Percentiles rank a stretch among this genome's conserved stretches.
These are phyloP conservation scores for Ceratocystis alfenasii DNA, from an alignment of 2,329 filamentous ascomycete species.

Conservation along the genomic window DNA sequence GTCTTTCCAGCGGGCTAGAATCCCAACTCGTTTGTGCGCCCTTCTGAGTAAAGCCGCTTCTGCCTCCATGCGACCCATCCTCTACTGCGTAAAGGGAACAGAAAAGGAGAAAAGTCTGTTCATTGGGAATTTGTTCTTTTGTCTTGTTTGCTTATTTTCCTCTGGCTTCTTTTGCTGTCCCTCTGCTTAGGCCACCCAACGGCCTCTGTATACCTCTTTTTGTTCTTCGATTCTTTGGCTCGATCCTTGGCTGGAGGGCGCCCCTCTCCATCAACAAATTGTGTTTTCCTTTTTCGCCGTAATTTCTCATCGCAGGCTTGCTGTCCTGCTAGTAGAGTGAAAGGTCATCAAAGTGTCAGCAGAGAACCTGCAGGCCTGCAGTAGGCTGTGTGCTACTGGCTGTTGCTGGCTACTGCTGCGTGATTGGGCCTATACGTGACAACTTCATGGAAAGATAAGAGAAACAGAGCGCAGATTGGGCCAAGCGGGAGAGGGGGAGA, in stretches of 20 bases:
- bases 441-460: conserved; percentile 1
- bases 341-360: background rate
- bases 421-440: background rate
- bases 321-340: background rate
- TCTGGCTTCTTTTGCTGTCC: background rate
- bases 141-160: background rate
- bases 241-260: background rate
- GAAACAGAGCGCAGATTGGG: background rate
- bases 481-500: conserved; percentile 1
- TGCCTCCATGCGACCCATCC: background rate
- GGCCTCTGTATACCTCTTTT: background rate
- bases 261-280: background rate
- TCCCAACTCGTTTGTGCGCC: background rate
- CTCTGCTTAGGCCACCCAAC: background rate
- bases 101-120: background rate
- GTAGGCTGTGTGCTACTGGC: background rate
- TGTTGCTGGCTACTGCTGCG: background rate
- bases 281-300: background rate
- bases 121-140: background rate
- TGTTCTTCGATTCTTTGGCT: background rate
- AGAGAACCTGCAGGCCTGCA: background rate
- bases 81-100: background rate
- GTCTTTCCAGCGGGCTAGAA: background rate
- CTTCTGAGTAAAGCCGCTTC: background rate
- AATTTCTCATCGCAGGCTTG: background rate